Conservation (phyloP, 371 early-diverging fungal species). For the Sporodiniella umbellata region DNA sequence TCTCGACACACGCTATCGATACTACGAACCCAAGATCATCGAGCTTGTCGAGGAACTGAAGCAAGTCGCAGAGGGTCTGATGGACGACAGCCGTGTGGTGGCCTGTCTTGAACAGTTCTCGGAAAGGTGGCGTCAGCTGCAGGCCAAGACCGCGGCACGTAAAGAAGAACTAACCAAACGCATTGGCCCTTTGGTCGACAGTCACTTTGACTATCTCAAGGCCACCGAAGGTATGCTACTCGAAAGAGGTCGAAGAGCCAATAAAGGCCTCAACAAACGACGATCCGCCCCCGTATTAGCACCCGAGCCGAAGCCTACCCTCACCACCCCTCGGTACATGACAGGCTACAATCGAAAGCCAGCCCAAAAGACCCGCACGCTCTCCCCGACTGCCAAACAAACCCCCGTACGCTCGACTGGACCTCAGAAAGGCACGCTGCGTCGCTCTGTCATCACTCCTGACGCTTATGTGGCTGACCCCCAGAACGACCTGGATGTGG, state of each 20-base stretch:
- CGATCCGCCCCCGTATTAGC: constrained; percentile 22
- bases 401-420: constrained; percentile 8
- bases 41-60: constrained; percentile 48
- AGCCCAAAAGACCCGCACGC: neutral
- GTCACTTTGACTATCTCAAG: constrained; percentile 16
- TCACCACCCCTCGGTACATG: constrained; percentile 31
- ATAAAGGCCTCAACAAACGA: constrained; percentile 11
- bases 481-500: constrained; percentile 69
- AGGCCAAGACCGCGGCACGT: constrained; percentile 42
- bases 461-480: constrained; percentile 64
- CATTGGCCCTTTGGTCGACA: constrained; percentile 31
- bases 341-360: constrained; percentile 8
- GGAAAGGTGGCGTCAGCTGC: constrained; percentile 49
- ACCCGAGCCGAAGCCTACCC: constrained; percentile 24
- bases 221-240: constrained; percentile 12
- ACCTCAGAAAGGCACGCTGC: constrained; percentile 13
- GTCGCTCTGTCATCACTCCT: constrained; percentile 8
- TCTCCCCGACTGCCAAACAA: constrained; percentile 15
- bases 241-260: constrained; percentile 22
- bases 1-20: constrained; percentile 51
- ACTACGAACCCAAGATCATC: constrained; percentile 52
- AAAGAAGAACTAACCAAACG: constrained; percentile 39
- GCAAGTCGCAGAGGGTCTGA: constrained; percentile 37
- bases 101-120: constrained; percentile 38
- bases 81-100: constrained; percentile 47